Percentiles rank a stretch among this genome's conserved stretches.
Evolutionary conservation across 352 stramenopile genomes (phyloP).

Genomic region (Pythium rishiriense): DNA sequence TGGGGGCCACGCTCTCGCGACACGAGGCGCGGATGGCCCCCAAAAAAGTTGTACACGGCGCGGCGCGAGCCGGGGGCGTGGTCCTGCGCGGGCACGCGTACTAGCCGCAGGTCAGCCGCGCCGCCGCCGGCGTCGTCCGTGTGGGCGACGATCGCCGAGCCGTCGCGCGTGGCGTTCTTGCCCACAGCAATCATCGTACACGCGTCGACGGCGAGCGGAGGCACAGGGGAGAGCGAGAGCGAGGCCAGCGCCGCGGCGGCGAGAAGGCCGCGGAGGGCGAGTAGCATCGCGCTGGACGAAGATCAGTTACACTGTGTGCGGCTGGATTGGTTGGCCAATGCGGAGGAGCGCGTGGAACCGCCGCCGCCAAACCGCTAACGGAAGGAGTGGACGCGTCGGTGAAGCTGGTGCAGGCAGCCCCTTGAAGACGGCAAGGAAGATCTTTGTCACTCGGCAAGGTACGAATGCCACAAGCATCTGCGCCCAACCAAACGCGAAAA

Average conservation of each 20-base stretch:
- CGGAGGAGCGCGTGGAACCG: background rate
- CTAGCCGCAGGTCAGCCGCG: constrained; percentile 79
- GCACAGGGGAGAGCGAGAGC: background rate
- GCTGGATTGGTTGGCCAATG: background rate
- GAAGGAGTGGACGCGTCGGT: background rate
- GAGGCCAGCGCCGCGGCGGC: constrained; percentile 17
- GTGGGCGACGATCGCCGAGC: constrained; percentile 75
- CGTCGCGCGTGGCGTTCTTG: constrained; percentile 58
- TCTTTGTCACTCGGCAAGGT: constrained; percentile 3
- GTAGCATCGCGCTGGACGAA: background rate
- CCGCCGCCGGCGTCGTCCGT: constrained; percentile 57
- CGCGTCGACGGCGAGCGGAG: constrained; percentile 23
- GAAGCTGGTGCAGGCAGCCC: constrained; percentile 13
- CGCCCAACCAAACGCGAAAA: no score
- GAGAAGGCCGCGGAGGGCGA: background rate
- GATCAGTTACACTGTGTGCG: background rate
- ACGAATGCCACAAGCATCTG: background rate
- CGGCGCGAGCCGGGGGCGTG: constrained; percentile 30
- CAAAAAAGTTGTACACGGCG: constrained; percentile 48
- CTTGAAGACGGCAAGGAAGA: background rate
- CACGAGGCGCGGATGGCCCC: constrained; percentile 54
- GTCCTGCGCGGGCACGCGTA: constrained; percentile 77
- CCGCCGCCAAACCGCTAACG: background rate
- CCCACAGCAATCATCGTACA: constrained; percentile 84
- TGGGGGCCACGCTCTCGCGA: constrained; percentile 54